Conservation (phyloP, 2,329 filamentous ascomycete species). For the Colletotrichum graminicola region DNA sequence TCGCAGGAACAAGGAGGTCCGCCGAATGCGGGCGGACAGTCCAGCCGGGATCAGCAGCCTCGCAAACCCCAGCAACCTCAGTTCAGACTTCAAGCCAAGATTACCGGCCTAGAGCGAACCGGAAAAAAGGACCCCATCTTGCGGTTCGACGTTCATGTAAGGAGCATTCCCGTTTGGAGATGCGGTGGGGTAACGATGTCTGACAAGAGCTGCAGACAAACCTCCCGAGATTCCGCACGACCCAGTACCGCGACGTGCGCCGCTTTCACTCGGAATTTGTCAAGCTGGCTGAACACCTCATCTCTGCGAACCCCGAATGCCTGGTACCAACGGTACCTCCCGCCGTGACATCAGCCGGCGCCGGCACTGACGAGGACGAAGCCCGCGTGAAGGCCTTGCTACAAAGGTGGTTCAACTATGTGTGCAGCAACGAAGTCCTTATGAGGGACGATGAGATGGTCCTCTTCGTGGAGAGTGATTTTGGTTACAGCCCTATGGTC, state of each 20-base stretch:
- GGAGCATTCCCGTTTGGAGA: slow-evolving; percentile 47
- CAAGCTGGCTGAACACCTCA: slow-evolving; percentile 95
- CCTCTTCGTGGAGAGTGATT: slow-evolving; percentile 98
- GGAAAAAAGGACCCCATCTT: slow-evolving; percentile 96
- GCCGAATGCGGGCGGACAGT: slow-evolving; percentile 38
- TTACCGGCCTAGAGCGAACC: slow-evolving; percentile 91
- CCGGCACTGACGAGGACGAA: slow-evolving; percentile 97
- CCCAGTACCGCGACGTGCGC: slow-evolving; percentile 96
- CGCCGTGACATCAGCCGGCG: slow-evolving; percentile 93
- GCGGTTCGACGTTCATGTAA: slow-evolving; percentile 95
- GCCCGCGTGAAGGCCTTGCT: slow-evolving; percentile 86
- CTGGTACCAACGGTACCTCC: slow-evolving; percentile 94
- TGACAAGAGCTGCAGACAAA: slow-evolving; percentile 77
- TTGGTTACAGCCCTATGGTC: slow-evolving; percentile 95
- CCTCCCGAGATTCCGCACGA: slow-evolving; percentile 96
- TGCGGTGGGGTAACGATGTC: not conserved
- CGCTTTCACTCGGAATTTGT: slow-evolving; percentile 95
- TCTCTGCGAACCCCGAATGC: slow-evolving; percentile 97
- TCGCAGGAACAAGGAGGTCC: slow-evolving; percentile 46
- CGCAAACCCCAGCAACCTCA: slow-evolving; percentile 73
- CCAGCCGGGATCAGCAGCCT: slow-evolving; percentile 59
- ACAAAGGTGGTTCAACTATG: slow-evolving; percentile 95
- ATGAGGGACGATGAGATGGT: slow-evolving; percentile 98
- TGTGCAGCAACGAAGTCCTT: slow-evolving; percentile 91
- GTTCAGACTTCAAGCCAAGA: slow-evolving; percentile 92